Base-by-base conservation (phyloP, 2,329 filamentous ascomycete species). In the Domatiomyces catenatus region DNA sequence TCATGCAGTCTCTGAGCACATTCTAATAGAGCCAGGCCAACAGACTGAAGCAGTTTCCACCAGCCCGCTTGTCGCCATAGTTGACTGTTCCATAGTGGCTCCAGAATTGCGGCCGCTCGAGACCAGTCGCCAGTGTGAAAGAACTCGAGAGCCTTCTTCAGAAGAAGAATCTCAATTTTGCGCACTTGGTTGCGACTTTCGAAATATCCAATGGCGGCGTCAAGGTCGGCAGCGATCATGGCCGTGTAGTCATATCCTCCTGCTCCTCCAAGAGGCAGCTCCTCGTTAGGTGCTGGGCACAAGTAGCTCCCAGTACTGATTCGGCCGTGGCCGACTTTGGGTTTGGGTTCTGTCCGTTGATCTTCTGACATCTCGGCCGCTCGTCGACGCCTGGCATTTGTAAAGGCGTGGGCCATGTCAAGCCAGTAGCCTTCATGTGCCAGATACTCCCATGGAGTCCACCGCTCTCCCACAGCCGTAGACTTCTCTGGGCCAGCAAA, bases 351-450 rank as follows among this genome's bases (percentile, higher is more conserved):
- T 20, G 68, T 67, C 19, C 76, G 69, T 60, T 81, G 78, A 62
- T 81, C 78, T 46, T 74, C 71, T 18, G 78, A 75, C 44, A 81
- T 77, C 20, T 75, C 69, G 47, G 72, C 61, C 4, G 77, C 77
- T 45, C 75, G 66, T 12, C 64, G 58, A 54, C 73, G 73, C 19
- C 79, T 71, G 46, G 63, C 60, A 56, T 70, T 67, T 7, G 75
- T 69, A 58, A 77, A 71, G 47, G 71, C 73, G 10, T 72, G 72
- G 5, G 77, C 70, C 17, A 75, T 65, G 52, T 73, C 68, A 45
- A 76, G 63, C 77, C 77, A 82, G 61, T 81, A 82, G 1, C 78
- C 79, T 52, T 78, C 66, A 60, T 81, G 79, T 53, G 81, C 78
- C 12, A 81, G 66, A 12, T 74, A 62, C 54, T 80, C 71, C 73